Percentiles rank a stretch among this genome's conserved stretches.
Evolutionary conservation across 2,329 filamentous ascomycete genomes (phyloP).

Genomic region (Aspergillus brasiliensis): DNA sequence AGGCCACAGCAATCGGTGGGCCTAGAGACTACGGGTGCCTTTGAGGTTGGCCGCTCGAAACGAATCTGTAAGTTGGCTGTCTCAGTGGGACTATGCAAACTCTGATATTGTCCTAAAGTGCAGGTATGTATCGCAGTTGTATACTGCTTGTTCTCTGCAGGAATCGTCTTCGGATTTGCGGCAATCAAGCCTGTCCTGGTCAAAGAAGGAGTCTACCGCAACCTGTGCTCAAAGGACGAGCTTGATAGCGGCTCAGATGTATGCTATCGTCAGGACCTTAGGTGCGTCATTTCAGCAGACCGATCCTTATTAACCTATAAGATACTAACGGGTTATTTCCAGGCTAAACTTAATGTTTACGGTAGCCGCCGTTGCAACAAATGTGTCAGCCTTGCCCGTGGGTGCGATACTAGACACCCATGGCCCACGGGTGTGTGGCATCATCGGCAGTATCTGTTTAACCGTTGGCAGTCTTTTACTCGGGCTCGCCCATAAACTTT

Average conservation of each 20-base stretch:
- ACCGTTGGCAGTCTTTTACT: conserved; percentile 71
- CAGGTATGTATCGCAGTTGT: conserved; percentile 70
- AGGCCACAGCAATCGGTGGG: conserved; percentile 19
- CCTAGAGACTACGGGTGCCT: conserved; percentile 45
- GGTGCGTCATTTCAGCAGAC: conserved; percentile 34
- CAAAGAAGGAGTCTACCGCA: conserved; percentile 69
- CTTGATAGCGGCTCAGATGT: conserved; percentile 52
- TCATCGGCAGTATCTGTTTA: conserved; percentile 70
- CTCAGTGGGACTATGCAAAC: neutral
- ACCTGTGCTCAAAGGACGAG: conserved; percentile 61
- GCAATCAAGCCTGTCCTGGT: conserved; percentile 80
- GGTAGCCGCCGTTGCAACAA: conserved; percentile 81
- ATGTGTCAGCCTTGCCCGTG: conserved; percentile 81
- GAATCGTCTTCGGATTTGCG: conserved; percentile 80
- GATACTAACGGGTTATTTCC: conserved; percentile 3
- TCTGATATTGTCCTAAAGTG: conserved; percentile 46
- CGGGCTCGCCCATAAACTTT: conserved; percentile 64
- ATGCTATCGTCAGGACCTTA: conserved; percentile 61
- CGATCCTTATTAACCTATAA: neutral
- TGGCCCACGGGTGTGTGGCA: conserved; percentile 74
- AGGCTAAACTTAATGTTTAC: conserved; percentile 91
- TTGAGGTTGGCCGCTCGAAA: conserved; percentile 57
- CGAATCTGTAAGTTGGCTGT: conserved; percentile 51
- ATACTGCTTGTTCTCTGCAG: conserved; percentile 76
- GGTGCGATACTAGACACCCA: conserved; percentile 82